These are phyloP conservation scores for Talaromyces verruculosus DNA, from an alignment of 2,329 filamentous ascomycete species.

Conservation along the genomic window DNA sequence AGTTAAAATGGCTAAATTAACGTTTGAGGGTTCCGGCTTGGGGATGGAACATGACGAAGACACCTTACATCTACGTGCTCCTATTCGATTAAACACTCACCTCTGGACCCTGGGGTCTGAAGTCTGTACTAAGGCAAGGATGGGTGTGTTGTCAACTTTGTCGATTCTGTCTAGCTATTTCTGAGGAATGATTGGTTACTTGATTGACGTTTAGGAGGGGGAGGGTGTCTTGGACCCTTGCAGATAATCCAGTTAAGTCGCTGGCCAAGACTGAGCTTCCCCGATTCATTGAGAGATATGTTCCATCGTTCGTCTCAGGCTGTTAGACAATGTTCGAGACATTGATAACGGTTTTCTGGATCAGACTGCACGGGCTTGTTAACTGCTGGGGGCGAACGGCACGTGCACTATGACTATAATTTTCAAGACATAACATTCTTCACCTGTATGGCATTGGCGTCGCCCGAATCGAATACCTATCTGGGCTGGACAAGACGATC, in stretches of 20 bases:
- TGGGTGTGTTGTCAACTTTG: background rate
- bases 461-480: background rate
- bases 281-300: background rate
- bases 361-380: background rate
- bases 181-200: background rate
- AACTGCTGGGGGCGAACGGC: background rate
- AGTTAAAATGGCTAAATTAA: background rate
- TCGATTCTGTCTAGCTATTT: background rate
- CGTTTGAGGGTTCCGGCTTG: background rate
- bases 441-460: background rate
- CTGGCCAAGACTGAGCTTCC: background rate
- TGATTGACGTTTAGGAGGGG: background rate
- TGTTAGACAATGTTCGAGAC: background rate
- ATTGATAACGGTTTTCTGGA: background rate
- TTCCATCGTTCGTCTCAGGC: background rate
- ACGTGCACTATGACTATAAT: background rate
- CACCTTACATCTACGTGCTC: background rate
- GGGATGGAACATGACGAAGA: constrained; percentile 1
- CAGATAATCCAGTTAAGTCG: background rate
- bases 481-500: background rate
- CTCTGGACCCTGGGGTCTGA: background rate
- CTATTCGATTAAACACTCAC: background rate
- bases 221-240: background rate
- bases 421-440: background rate
- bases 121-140: background rate